These are phyloP conservation scores for Colletotrichum orchidophilum DNA, from an alignment of 2,329 filamentous ascomycete species.

Conservation along the genomic window DNA sequence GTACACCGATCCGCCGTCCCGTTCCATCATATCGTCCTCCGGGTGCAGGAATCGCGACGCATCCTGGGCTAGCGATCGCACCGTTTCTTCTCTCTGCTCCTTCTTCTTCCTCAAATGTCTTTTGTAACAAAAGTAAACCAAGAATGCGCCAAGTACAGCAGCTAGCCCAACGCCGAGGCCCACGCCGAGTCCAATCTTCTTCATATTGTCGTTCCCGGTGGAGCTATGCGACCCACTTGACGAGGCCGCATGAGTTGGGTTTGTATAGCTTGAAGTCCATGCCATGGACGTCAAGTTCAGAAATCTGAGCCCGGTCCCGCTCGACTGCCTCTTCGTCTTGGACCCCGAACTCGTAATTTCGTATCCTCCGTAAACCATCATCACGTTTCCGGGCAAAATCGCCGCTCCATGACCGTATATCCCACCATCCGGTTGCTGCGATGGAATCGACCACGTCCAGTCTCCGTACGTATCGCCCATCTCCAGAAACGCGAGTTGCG, in stretches of 20 bases:
- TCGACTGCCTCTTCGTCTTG: conserved; percentile 46
- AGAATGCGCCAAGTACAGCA: conserved; percentile 55
- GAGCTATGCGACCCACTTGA: background rate
- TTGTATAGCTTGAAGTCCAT: conserved; percentile 62
- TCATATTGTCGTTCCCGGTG: conserved; percentile 36
- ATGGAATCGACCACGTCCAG: conserved; percentile 77
- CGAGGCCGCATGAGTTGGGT: conserved; percentile 46
- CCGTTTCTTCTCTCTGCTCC: conserved; percentile 53
- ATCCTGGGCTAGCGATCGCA: conserved; percentile 61
- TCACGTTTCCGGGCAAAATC: conserved; percentile 72
- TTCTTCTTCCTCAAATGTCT: conserved; percentile 44
- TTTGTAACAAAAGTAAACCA: conserved; percentile 61
- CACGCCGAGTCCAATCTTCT: conserved; percentile 68
- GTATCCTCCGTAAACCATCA: conserved; percentile 74
- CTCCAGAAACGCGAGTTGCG: conserved; percentile 81
- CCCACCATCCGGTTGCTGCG: conserved; percentile 56
- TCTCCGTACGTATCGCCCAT: conserved; percentile 79
- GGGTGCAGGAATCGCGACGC: conserved; percentile 54
- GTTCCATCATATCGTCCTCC: conserved; percentile 57
- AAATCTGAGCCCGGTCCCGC: conserved; percentile 50
- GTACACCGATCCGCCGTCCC: conserved; percentile 43
- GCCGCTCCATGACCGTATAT: conserved; percentile 72
- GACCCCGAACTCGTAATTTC: conserved; percentile 52
- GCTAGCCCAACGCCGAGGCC: conserved; percentile 72
- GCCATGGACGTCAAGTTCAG: conserved; percentile 66